Conservation (phyloP, 2,329 filamentous ascomycete genomes). For the Chaetomium strumarium region DNA sequence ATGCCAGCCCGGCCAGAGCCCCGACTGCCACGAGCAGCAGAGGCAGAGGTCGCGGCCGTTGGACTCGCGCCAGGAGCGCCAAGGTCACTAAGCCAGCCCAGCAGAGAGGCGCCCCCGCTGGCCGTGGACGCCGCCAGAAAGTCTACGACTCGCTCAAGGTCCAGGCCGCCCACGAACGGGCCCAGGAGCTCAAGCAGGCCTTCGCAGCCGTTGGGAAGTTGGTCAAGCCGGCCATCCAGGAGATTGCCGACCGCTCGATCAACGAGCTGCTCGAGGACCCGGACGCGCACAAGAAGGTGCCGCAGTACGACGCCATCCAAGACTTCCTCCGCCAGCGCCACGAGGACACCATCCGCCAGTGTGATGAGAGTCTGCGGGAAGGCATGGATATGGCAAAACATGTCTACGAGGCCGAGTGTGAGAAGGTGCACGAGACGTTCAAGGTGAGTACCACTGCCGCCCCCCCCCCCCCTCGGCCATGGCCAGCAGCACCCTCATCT, state of each 20-base stretch:
- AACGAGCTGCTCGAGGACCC: constrained; percentile 51
- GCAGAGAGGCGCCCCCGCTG: constrained; percentile 31
- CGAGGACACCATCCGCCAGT: constrained; percentile 24
- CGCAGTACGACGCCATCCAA: constrained; percentile 48
- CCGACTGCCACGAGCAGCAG: constrained; percentile 23
- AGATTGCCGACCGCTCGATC: constrained; percentile 56
- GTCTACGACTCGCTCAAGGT: constrained; percentile 48
- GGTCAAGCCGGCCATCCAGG: constrained; percentile 59
- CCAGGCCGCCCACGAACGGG: constrained; percentile 56
- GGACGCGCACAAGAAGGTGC: constrained; percentile 45
- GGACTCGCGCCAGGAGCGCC: constrained; percentile 17
- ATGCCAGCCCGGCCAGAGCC: constrained; percentile 28
- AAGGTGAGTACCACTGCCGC: constrained; percentile 19
- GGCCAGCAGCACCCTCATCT: not conserved
- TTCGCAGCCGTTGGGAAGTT: constrained; percentile 58
- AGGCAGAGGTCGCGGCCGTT: constrained; percentile 34
- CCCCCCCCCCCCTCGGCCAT: not conserved
- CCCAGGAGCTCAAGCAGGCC: constrained; percentile 59
- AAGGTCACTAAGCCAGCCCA: constrained; percentile 28
- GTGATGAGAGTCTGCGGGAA: constrained; percentile 21
- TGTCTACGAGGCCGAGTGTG: constrained; percentile 22
- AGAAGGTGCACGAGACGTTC: constrained; percentile 19
- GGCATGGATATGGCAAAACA: constrained; percentile 21
- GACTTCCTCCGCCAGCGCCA: constrained; percentile 45
- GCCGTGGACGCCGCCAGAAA: constrained; percentile 49